Conservation (phyloP, 2,329 filamentous ascomycete genomes). For the Blastomyces parvus region DNA sequence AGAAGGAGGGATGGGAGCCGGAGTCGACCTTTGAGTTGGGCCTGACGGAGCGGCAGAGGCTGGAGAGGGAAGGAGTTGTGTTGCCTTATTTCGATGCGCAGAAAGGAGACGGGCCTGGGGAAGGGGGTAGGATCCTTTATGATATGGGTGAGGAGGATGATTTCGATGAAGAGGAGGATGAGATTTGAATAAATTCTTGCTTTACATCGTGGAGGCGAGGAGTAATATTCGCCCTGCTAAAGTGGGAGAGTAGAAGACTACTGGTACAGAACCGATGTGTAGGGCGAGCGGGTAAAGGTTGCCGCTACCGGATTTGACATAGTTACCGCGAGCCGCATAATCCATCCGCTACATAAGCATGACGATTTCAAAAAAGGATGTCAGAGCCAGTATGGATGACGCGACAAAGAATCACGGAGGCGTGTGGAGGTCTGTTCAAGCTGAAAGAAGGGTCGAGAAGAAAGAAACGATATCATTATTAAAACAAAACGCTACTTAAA, state of each 20-base stretch:
- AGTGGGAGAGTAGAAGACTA: not conserved
- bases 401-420: not conserved
- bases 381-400: not conserved
- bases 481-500: constrained; percentile 41
- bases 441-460: not conserved
- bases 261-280: not conserved
- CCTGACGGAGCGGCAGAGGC: constrained; percentile 81
- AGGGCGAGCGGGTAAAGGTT: not conserved
- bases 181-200: constrained; percentile 49
- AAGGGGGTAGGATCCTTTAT: constrained; percentile 88
- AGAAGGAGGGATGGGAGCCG: constrained; percentile 25
- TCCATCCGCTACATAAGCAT: not conserved
- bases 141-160: constrained; percentile 96
- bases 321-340: not conserved
- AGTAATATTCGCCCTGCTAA: not conserved
- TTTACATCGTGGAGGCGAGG: not conserved
- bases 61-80: constrained; percentile 78
- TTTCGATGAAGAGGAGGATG: constrained; percentile 92
- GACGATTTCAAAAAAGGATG: not conserved
- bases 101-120: constrained; percentile 58
- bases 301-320: not conserved
- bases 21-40: constrained; percentile 77
- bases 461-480: constrained; percentile 3
- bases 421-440: not conserved
- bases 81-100: constrained; percentile 96